Evolutionary conservation across 441 rosid genomes (phyloP).

Genomic region (Hura crepitans): DNA sequence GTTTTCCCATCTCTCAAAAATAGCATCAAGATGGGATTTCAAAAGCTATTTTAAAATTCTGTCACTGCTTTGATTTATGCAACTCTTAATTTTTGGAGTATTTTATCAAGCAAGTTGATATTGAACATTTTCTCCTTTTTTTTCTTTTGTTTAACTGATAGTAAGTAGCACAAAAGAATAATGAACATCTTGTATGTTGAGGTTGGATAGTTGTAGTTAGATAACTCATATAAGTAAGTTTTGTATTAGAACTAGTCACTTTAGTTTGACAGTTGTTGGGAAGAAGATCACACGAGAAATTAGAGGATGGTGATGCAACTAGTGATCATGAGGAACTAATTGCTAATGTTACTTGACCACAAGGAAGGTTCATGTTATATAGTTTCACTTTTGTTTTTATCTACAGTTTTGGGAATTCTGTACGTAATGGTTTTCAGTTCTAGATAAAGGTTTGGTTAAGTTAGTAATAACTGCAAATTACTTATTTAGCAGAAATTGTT

Average conservation of each 20-base stretch:
- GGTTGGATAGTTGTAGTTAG: not conserved
- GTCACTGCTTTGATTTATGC: not conserved
- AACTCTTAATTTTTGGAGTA: not conserved
- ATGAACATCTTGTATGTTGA: slow-evolving; percentile 44
- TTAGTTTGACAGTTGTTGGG: slow-evolving; percentile 33
- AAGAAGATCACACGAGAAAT: slow-evolving; percentile 39
- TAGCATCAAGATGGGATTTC: too few relatives aligned
- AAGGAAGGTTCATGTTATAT: slow-evolving; percentile 64
- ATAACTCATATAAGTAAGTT: not conserved
- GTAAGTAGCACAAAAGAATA: slow-evolving; percentile 54
- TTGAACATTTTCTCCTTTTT: not conserved
- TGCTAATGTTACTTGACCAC: slow-evolving; percentile 74
- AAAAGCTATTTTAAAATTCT: too few relatives aligned
- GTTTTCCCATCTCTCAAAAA: too few relatives aligned
- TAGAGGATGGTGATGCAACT: slow-evolving; percentile 32
- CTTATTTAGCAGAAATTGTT: not conserved
- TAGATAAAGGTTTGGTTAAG: not conserved
- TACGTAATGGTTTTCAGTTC: not conserved
- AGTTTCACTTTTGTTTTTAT: not conserved
- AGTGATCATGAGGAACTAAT: slow-evolving; percentile 36
- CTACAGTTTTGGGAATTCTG: not conserved
- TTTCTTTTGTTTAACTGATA: slow-evolving; percentile 30
- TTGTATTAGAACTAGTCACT: slow-evolving; percentile 9
- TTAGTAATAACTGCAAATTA: not conserved
- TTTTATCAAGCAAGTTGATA: not conserved